Base-by-base conservation (phyloP, 106 monocot genomes). In the Cymbidium sinense region DNA sequence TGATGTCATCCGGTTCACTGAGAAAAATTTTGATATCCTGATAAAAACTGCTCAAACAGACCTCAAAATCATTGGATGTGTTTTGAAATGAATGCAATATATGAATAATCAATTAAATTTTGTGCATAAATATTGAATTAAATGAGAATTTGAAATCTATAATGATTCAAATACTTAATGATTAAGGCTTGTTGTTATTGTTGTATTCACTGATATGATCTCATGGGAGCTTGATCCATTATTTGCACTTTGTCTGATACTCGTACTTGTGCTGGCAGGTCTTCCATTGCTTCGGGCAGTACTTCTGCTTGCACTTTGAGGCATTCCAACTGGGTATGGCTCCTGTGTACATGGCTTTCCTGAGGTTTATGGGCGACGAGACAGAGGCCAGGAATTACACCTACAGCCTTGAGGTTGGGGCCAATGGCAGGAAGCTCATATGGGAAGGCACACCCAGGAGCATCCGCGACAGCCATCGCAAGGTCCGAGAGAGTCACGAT, bases 291-390 rank as follows among this genome's bases (percentile, higher is more conserved):
- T 81, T 75, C 35, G 81, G 81, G 36, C 75, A 81, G 50, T 81
- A 81, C 50, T 81, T 81, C 34, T 81, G 81, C 34, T 43, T 81
- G 31, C 81, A 81, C 61, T 81, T 81, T 35, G 81, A 81, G 76
- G 81, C 81, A 12, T 81, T 81, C 76, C 81, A 75, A 65, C 75
- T 81, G 34, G 81, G 81, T 11, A 81, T 81, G 81, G 75, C 81
- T 17, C 81, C 81, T 0, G 81, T 81, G 19, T 81, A 81, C 75
- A 81, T 81, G 81, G 81, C 81, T n/a, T 81, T 81, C 73, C 12
- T 81, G 41, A 37, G 81, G 31, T 81, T 81, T 47, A 81, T 81
- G 81, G 81, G 81, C 29, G 81, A 81, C 8, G 81, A 81, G 76
- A 70, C 64, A 10, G 75, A 81, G 11, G 81, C 81, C 12, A 75